These are phyloP conservation scores for Suaeda aralocaspica DNA, from an alignment of 148 eudicot species.

Conservation along the genomic window DNA sequence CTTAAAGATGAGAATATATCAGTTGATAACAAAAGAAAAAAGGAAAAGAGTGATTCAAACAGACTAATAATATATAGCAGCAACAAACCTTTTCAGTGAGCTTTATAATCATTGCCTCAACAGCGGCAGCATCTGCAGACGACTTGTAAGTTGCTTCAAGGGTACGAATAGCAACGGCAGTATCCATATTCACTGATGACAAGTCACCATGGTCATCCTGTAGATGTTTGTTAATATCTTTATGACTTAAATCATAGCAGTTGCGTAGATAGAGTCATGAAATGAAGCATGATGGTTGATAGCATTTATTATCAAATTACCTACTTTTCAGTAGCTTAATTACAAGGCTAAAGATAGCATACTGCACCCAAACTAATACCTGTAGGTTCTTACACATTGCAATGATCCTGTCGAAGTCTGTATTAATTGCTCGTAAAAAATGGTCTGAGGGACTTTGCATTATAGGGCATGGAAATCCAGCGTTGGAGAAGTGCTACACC, in stretches of 20 bases:
- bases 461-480: conserved; percentile 99
- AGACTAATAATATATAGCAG: conserved; percentile 8
- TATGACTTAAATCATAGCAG: conserved; percentile 8
- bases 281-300: neutral
- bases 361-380: conserved; percentile 36
- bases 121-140: conserved; percentile 95
- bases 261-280: neutral
- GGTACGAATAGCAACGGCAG: conserved; percentile 98
- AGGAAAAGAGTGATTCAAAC: neutral
- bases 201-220: conserved; percentile 98
- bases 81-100: conserved; percentile 79
- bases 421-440: conserved; percentile 92
- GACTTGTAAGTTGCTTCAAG: conserved; percentile 95
- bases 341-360: neutral
- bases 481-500: conserved; percentile 93
- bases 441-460: conserved; percentile 99
- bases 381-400: conserved; percentile 98
- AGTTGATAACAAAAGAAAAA: neutral
- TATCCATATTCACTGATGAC: conserved; percentile 96
- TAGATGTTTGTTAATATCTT: conserved; percentile 12
- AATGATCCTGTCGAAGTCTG: conserved; percentile 93
- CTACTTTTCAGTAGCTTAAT: too few species aligned
- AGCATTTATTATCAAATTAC: neutral
- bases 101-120: conserved; percentile 76
- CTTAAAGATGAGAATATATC: neutral